A percentile compares a stretch with the other conserved stretches of the same genome.
Conservation (phyloP, 768 basidiomycete genomes). For the Coprinellus micaceus region DNA sequence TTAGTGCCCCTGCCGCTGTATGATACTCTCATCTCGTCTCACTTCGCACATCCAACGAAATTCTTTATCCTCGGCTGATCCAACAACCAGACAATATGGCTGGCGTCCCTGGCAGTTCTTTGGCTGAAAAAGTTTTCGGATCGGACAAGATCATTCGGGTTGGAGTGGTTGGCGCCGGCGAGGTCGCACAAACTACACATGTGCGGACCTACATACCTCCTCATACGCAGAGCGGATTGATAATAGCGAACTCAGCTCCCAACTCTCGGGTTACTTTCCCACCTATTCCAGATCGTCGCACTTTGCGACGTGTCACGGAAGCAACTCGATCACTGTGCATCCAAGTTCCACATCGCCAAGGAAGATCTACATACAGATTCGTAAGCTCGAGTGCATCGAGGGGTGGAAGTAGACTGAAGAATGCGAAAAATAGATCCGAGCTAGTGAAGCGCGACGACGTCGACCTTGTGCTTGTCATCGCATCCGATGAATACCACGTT, state of each 20-base stretch:
- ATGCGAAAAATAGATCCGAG: not conserved
- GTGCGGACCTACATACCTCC: not conserved
- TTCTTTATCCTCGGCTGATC: too few species aligned
- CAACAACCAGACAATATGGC: too few species aligned
- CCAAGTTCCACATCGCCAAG: constrained; percentile 3
- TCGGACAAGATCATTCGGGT: not conserved
- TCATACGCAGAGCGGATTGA: not conserved
- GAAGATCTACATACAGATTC: not conserved
- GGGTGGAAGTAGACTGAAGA: not conserved
- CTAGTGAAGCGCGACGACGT: not conserved
- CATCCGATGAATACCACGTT: constrained; percentile 3
- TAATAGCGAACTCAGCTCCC: not conserved
- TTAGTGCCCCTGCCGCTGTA: too few species aligned
- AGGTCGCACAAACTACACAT: constrained; percentile 1
- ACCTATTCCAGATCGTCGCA: not conserved
- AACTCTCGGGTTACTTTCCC: constrained; percentile 2
- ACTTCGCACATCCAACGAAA: too few species aligned
- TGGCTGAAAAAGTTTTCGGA: not conserved
- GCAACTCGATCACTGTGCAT: not conserved
- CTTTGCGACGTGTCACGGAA: not conserved
- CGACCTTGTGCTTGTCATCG: constrained; percentile 3
- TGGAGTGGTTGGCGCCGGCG: not conserved
- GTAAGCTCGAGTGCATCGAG: too few species aligned
- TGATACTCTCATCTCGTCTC: too few species aligned
- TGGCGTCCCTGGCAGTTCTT: not conserved